These are phyloP conservation scores for Pseudogymnoascus sp. DNA, from an alignment of 2,329 filamentous ascomycete genomes.

Conservation along the genomic window DNA sequence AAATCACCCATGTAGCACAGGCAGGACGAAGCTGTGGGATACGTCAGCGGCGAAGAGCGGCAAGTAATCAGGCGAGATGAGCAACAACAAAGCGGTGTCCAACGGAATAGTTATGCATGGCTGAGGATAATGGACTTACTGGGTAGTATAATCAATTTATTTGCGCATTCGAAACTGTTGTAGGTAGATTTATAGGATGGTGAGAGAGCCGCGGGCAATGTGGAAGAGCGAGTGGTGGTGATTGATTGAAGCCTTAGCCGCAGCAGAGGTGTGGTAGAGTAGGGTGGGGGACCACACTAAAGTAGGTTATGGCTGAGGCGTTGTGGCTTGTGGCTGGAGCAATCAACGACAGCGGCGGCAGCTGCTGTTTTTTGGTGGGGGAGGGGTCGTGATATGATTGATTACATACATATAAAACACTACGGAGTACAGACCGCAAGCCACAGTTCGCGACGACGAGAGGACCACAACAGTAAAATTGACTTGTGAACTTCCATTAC, in stretches of 20 bases:
- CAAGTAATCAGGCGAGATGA: not conserved
- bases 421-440: not conserved
- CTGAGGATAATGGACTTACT: not conserved
- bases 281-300: slow-evolving; percentile 8
- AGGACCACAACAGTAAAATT: not conserved
- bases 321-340: slow-evolving; percentile 6
- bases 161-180: not conserved
- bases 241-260: slow-evolving; percentile 7
- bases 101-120: not conserved
- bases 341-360: not conserved
- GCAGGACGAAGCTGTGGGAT: slow-evolving; percentile 5
- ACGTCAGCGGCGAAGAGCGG: slow-evolving; percentile 7
- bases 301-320: slow-evolving; percentile 2
- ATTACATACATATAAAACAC: slow-evolving; percentile 4
- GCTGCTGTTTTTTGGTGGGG: not conserved
- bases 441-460: not conserved
- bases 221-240: not conserved
- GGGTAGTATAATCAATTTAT: not conserved
- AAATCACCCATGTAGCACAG: slow-evolving; percentile 7
- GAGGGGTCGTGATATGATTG: slow-evolving; percentile 8
- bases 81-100: not conserved
- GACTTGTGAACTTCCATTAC: not conserved
- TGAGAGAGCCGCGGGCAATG: not conserved
- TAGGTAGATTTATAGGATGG: not conserved
- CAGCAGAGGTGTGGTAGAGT: not conserved